These are phyloP conservation scores for Cytidiella melzeri DNA, from an alignment of 768 basidiomycete species.

Conservation along the genomic window DNA sequence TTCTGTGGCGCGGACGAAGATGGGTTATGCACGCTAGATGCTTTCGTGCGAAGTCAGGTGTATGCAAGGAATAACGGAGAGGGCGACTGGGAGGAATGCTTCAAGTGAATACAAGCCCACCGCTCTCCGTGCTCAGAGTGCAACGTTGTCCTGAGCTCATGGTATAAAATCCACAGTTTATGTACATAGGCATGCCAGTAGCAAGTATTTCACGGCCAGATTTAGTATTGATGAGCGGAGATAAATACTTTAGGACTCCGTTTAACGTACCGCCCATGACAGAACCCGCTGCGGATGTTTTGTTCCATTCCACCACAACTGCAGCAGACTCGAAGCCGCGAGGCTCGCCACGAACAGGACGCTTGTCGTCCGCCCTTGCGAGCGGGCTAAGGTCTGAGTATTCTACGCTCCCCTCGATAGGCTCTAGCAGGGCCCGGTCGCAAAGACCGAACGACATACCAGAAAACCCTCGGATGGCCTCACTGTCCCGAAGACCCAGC, in stretches of 20 bases:
- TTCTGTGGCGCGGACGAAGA: constrained; percentile 49
- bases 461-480: constrained; percentile 1
- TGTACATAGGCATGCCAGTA: too few relatives aligned
- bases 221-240: too few relatives aligned
- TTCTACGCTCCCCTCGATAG: constrained; percentile 6
- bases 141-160: too few relatives aligned
- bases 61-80: constrained; percentile 63
- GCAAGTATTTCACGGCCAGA: too few relatives aligned
- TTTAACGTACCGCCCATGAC: too few relatives aligned
- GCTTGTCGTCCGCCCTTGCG: constrained; percentile 8
- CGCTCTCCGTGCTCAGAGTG: too few relatives aligned
- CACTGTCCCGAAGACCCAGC: constrained; percentile 7
- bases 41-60: constrained; percentile 64
- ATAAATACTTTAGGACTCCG: too few relatives aligned
- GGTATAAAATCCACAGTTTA: too few relatives aligned
- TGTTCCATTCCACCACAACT: too few relatives aligned
- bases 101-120: too few relatives aligned
- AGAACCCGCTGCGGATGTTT: too few relatives aligned
- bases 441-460: constrained; percentile 10
- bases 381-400: constrained; percentile 16
- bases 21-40: constrained; percentile 57
- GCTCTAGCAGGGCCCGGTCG: constrained; percentile 6
- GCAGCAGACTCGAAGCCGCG: constrained; percentile 12
- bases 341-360: constrained; percentile 12
- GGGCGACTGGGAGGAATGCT: constrained; percentile 65